phyloP scores from a whole-genome alignment of 768 basidiomycete genomes.

The Auricularia cornea region DNA sequence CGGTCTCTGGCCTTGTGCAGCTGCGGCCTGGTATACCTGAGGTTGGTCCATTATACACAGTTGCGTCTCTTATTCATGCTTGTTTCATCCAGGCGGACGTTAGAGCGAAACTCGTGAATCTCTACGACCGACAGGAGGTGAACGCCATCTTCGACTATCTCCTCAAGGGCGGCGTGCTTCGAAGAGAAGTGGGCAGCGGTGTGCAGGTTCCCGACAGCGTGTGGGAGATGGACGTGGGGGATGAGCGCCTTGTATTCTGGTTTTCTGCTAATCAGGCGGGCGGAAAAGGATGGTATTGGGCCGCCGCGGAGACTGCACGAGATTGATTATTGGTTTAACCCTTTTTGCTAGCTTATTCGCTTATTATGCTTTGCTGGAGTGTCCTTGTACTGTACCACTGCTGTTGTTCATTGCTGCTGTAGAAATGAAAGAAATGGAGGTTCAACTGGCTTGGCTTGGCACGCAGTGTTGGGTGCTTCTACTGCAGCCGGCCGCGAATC shows the following conservation, averaged over 20 bases:
- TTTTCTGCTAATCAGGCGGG: no score
- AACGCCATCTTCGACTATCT: conserved; percentile 52
- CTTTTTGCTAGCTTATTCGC: no score
- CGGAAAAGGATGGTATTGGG: no score
- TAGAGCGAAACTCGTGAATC: conserved; percentile 58
- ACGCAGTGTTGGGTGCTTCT: no score
- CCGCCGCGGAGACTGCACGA: no score
- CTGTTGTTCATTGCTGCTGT: no score
- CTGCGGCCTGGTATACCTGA: conserved; percentile 69
- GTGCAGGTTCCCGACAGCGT: background rate
- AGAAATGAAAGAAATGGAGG: no score
- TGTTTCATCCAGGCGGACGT: conserved; percentile 46
- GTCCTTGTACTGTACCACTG: no score
- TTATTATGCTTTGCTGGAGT: no score
- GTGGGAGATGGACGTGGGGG: background rate
- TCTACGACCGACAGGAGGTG: conserved; percentile 71
- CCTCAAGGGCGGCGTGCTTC: background rate
- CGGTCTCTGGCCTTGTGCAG: conserved; percentile 56
- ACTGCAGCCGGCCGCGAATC: no score
- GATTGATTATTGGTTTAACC: no score
- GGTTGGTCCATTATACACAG: conserved; percentile 31
- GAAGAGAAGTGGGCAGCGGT: background rate
- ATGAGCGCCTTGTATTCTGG: background rate
- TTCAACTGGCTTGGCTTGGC: no score
- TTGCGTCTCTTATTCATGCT: conserved; percentile 2